Percentiles rank a stretch among this genome's conserved stretches.
phyloP scores from a whole-genome alignment of 2,329 filamentous ascomycete genomes.

The Scedosporium boydii region DNA sequence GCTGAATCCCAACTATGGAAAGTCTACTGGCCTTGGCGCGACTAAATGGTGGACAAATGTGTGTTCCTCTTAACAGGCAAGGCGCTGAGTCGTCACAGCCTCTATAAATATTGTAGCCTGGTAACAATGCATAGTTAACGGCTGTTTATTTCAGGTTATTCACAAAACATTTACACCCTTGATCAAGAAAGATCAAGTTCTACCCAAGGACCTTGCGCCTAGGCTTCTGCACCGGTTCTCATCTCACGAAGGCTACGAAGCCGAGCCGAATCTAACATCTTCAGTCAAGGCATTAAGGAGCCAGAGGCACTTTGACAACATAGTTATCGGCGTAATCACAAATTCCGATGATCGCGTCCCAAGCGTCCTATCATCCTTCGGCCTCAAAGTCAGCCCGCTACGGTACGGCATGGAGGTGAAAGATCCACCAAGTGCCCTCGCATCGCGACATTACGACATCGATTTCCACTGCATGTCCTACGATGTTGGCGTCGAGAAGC shows the following conservation, averaged over 20 bases:
- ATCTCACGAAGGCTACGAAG: constrained; percentile 39
- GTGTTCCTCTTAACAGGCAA: constrained; percentile 12
- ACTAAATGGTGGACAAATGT: constrained; percentile 53
- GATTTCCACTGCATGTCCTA: constrained; percentile 55
- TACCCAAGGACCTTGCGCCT: constrained; percentile 35
- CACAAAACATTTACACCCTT: background rate
- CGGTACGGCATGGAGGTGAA: constrained; percentile 15
- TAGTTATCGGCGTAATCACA: constrained; percentile 48
- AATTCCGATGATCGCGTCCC: constrained; percentile 55
- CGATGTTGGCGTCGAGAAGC: constrained; percentile 52
- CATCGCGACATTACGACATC: constrained; percentile 22
- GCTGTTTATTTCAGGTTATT: background rate
- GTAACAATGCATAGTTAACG: too few species aligned
- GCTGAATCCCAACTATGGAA: constrained; percentile 50
- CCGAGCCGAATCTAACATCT: constrained; percentile 37
- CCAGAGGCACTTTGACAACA: constrained; percentile 19
- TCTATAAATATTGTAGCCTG: too few species aligned
- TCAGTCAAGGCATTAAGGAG: constrained; percentile 26
- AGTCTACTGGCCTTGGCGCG: constrained; percentile 36
- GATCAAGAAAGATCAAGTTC: constrained; percentile 11
- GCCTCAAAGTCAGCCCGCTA: constrained; percentile 33
- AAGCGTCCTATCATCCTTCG: constrained; percentile 41
- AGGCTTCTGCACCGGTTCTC: constrained; percentile 43
- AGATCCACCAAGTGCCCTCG: background rate
- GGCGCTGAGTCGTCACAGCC: too few species aligned